Conservation (phyloP, 257 asterid species). For the Solanum clarkiae region DNA sequence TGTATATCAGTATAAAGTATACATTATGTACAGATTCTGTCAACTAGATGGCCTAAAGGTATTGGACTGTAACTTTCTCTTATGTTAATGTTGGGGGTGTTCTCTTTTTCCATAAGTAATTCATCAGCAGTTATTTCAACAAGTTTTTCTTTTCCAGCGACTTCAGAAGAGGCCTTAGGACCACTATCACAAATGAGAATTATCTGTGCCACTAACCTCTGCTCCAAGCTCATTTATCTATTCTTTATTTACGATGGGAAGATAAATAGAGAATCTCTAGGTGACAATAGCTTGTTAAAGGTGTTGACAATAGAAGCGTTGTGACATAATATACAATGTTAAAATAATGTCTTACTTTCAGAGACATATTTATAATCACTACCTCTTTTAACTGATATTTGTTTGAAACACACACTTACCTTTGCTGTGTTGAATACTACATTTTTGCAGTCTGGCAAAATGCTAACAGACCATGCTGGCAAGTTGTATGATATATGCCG, state of each 20-base stretch:
- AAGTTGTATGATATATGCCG: conserved; percentile 49
- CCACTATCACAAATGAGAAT: background rate
- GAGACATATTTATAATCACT: background rate
- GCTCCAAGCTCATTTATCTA: background rate
- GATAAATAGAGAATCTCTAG: background rate
- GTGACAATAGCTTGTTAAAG: background rate
- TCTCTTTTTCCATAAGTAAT: background rate
- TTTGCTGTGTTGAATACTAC: conserved; percentile 85
- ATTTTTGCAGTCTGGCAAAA: conserved; percentile 75
- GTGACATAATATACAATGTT: background rate
- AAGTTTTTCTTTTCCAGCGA: background rate
- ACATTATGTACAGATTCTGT: too few relatives aligned
- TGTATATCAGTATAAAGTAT: too few relatives aligned
- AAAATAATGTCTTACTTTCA: background rate
- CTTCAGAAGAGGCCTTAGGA: background rate
- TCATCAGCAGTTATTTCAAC: background rate
- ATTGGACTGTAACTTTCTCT: too few relatives aligned
- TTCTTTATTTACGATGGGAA: background rate
- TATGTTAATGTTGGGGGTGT: too few relatives aligned
- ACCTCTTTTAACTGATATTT: background rate
- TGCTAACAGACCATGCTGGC: conserved; percentile 96
- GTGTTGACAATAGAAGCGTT: background rate
- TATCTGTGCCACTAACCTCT: background rate
- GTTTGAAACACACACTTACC: conserved; percentile 26
- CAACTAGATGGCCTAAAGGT: too few relatives aligned